These are phyloP conservation scores for Aspergillus japonicus DNA, from an alignment of 2,329 filamentous ascomycete genomes.

Conservation along the genomic window DNA sequence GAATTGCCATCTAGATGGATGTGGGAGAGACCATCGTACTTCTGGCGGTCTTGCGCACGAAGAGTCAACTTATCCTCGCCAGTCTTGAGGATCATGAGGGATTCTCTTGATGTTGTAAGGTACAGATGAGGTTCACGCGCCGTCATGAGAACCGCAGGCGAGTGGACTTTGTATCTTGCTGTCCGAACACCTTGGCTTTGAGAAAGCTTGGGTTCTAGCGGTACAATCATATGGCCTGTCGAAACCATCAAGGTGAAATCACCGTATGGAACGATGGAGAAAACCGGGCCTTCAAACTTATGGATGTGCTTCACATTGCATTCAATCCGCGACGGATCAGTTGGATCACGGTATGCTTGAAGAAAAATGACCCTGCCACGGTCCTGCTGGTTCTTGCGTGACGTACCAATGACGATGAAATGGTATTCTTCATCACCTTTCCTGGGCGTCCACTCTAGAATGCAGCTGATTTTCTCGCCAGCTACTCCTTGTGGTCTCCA, in stretches of 20 bases:
- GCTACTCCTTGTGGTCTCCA: slow-evolving; percentile 33
- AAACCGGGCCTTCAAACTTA: slow-evolving; percentile 45
- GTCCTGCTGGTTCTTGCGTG: slow-evolving; percentile 28
- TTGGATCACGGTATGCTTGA: slow-evolving; percentile 30
- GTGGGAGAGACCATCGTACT: slow-evolving; percentile 36
- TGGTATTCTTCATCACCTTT: slow-evolving; percentile 39
- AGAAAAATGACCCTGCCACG: slow-evolving; percentile 42
- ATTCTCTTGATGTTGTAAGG: slow-evolving; percentile 56
- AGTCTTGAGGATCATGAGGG: slow-evolving; percentile 50
- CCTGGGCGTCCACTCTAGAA: slow-evolving; percentile 43
- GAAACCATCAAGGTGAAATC: slow-evolving; percentile 47
- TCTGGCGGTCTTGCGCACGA: slow-evolving; percentile 34
- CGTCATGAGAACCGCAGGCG: slow-evolving; percentile 52
- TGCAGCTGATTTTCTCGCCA: slow-evolving; percentile 43
- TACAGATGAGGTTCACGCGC: slow-evolving; percentile 50
- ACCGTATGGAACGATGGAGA: slow-evolving; percentile 55
- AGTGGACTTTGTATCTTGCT: slow-evolving; percentile 45
- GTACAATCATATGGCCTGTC: slow-evolving; percentile 44
- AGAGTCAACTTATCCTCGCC: slow-evolving; percentile 34
- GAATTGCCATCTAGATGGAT: slow-evolving; percentile 39
- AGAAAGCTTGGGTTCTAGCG: slow-evolving; percentile 44
- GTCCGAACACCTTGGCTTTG: slow-evolving; percentile 43
- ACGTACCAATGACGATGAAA: slow-evolving; percentile 43
- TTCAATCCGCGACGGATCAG: slow-evolving; percentile 29
- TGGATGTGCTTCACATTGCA: slow-evolving; percentile 39